phyloP scores from a whole-genome alignment of 768 basidiomycete species.

The Sporobolomyces pararoseus region DNA sequence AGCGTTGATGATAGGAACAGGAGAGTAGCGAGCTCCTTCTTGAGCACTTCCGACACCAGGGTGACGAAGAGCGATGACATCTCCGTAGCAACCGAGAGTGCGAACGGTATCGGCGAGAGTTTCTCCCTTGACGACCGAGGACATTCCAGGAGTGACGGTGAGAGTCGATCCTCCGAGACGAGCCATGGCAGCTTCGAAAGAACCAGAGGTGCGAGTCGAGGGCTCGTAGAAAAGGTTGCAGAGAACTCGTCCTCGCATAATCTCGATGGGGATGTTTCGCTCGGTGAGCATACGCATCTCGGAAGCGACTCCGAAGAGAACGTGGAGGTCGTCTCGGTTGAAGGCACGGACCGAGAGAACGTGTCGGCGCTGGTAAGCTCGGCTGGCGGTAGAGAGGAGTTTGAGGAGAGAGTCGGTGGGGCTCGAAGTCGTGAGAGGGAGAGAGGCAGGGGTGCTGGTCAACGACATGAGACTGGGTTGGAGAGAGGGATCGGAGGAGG shows the following conservation, averaged over 20 bases:
- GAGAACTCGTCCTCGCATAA: conserved; percentile 83
- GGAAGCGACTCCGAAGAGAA: conserved; percentile 87
- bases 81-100: conserved; percentile 89
- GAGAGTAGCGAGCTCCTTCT: conserved; percentile 89
- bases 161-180: conserved; percentile 93
- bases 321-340: conserved; percentile 78
- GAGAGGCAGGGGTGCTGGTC: conserved; percentile 12
- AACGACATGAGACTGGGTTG: conserved; percentile 45
- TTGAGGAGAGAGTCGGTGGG: conserved; percentile 23
- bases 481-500: conserved; percentile 16
- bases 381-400: conserved; percentile 51
- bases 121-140: conserved; percentile 91
- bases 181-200: conserved; percentile 99
- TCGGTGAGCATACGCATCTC: conserved; percentile 98
- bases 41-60: conserved; percentile 92
- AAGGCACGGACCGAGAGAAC: conserved; percentile 94
- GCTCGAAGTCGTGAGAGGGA: background rate
- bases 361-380: conserved; percentile 86
- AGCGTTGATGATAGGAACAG: conserved; percentile 92
- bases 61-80: conserved; percentile 90
- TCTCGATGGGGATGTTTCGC: conserved; percentile 77
- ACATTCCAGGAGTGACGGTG: conserved; percentile 70
- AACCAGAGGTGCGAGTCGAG: conserved; percentile 88
- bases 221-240: conserved; percentile 95
- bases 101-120: conserved; percentile 86